These are phyloP conservation scores for Puccinia novopanici DNA, from an alignment of 1,284 basidiomycete species.

Conservation along the genomic window DNA sequence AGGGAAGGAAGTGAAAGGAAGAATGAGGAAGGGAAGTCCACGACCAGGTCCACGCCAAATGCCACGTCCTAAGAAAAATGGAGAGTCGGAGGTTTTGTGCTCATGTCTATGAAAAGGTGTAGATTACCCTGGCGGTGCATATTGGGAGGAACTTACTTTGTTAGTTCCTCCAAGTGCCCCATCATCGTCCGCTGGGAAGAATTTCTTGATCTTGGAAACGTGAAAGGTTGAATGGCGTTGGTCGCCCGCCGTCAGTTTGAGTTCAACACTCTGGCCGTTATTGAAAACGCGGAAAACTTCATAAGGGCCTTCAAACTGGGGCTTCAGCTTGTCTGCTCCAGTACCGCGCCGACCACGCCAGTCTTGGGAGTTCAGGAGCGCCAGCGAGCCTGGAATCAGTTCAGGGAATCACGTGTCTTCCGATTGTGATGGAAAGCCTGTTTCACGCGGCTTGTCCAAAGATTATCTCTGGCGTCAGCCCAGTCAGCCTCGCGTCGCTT, in stretches of 20 bases:
- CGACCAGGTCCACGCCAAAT: background rate
- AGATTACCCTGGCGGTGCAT: conserved; percentile 17
- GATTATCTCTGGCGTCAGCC: background rate
- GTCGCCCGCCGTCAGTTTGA: background rate
- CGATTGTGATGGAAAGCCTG: background rate
- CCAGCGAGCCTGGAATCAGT: too few relatives aligned
- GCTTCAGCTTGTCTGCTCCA: background rate
- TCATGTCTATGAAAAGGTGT: background rate
- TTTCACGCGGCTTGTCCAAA: conserved; percentile 2
- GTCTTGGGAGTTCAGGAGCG: too few relatives aligned
- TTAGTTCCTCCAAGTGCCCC: background rate
- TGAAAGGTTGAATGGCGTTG: background rate
- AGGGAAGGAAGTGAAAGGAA: background rate
- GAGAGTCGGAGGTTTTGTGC: background rate
- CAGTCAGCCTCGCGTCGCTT: background rate
- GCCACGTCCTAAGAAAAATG: too few relatives aligned
- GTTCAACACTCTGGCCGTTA: background rate
- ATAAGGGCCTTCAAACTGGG: background rate
- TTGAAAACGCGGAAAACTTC: background rate
- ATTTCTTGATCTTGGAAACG: conserved; percentile 14
- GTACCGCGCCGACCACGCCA: too few relatives aligned
- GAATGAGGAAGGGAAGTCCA: background rate
- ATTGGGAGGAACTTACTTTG: conserved; percentile 35
- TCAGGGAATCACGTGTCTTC: too few relatives aligned
- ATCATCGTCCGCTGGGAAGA: too few relatives aligned